These are phyloP conservation scores for Fusarium ambrosium DNA, from an alignment of 2,329 filamentous ascomycete species.

Conservation along the genomic window DNA sequence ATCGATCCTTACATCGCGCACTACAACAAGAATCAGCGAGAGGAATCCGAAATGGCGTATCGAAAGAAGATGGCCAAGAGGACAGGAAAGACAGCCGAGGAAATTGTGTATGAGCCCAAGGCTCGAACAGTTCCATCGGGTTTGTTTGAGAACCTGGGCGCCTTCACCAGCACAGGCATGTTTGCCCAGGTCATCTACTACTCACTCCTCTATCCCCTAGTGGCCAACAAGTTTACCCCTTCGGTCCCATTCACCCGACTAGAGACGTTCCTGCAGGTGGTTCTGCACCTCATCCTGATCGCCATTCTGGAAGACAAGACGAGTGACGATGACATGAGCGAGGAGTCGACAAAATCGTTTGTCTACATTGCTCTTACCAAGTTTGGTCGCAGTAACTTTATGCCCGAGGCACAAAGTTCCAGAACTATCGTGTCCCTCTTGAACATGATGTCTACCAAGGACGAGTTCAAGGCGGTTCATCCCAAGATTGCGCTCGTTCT, in stretches of 20 bases:
- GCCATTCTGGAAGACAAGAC: slow-evolving; percentile 86
- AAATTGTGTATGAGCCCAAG: slow-evolving; percentile 93
- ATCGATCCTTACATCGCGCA: slow-evolving; percentile 97
- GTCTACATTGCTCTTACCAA: slow-evolving; percentile 77
- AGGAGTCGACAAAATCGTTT: slow-evolving; percentile 73
- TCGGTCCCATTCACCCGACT: slow-evolving; percentile 84
- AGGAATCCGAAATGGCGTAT: slow-evolving; percentile 93
- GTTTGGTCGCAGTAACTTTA: slow-evolving; percentile 72
- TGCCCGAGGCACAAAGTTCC: slow-evolving; percentile 66
- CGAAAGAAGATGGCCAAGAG: slow-evolving; percentile 89
- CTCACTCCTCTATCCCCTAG: slow-evolving; percentile 83
- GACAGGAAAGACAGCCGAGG: slow-evolving; percentile 82
- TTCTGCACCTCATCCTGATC: slow-evolving; percentile 88
- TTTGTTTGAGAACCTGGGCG: slow-evolving; percentile 80
- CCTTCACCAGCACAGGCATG: slow-evolving; percentile 85
- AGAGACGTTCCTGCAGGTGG: slow-evolving; percentile 92
- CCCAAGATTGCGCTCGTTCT: slow-evolving; percentile 88
- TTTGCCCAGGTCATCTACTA: slow-evolving; percentile 95
- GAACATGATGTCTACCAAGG: slow-evolving; percentile 72
- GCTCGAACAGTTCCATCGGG: slow-evolving; percentile 82
- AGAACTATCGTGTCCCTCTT: slow-evolving; percentile 76
- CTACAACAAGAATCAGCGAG: slow-evolving; percentile 96
- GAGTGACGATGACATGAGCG: slow-evolving; percentile 64
- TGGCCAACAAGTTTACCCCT: slow-evolving; percentile 76
- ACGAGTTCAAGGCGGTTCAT: slow-evolving; percentile 85